Conservation (phyloP, 345 rosid species). For the Populus ilicifolia region DNA sequence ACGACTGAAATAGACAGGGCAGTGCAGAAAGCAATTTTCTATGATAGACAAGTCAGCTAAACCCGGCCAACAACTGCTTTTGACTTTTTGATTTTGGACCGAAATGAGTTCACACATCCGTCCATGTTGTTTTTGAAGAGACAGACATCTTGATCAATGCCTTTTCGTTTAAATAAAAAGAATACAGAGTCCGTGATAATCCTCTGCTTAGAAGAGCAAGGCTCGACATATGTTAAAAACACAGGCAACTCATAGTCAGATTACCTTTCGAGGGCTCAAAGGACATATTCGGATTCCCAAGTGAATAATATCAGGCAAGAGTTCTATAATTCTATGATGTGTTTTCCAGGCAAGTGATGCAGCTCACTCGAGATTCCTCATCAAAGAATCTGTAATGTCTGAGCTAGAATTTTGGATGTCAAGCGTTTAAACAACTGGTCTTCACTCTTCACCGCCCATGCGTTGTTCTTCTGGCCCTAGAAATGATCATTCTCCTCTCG, state of each 20-base stretch:
- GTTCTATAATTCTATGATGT: not conserved
- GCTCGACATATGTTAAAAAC: no score
- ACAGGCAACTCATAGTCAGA: not conserved
- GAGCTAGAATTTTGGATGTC: not conserved
- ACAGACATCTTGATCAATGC: not conserved
- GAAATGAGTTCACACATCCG: not conserved
- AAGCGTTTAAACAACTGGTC: not conserved
- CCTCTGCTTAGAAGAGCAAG: not conserved
- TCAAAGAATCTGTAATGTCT: not conserved
- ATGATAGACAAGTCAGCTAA: not conserved
- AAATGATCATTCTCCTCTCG: not conserved
- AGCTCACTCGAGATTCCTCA: not conserved
- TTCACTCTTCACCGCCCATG: not conserved
- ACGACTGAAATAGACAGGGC: not conserved
- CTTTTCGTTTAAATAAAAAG: not conserved
- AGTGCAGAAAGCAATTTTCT: not conserved
- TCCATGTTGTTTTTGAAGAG: not conserved
- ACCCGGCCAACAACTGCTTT: not conserved
- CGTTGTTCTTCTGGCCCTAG: not conserved
- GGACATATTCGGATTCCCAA: not conserved
- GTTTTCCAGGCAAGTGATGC: no score
- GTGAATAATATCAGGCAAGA: not conserved
- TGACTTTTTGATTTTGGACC: not conserved
- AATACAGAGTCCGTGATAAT: not conserved
- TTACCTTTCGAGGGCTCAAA: not conserved